Evolutionary conservation across 192 early-diverging fungal genomes (phyloP).

Genomic region (Coemansia sp.): DNA sequence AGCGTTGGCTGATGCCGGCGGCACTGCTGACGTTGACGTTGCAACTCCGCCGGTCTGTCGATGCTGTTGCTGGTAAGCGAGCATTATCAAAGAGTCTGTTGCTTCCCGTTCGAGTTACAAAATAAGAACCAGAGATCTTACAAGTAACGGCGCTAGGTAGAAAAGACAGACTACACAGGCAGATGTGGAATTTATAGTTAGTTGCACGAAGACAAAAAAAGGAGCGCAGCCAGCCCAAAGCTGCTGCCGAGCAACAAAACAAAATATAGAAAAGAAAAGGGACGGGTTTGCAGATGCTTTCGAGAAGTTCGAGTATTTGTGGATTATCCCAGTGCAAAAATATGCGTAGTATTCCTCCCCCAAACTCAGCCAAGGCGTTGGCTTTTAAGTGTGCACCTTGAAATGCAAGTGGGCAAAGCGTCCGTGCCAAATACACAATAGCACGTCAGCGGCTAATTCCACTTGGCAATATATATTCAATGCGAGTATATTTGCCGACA

Average conservation of each 20-base stretch:
- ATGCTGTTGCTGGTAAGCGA: constrained; percentile 48
- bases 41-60: constrained; percentile 27
- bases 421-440: not conserved
- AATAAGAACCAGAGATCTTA: no score
- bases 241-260: not conserved
- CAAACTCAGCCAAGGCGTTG: no score
- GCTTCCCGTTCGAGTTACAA: not conserved
- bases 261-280: not conserved
- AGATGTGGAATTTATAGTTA: no score
- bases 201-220: not conserved
- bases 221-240: not conserved
- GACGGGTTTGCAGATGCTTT: no score
- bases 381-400: no score
- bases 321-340: no score
- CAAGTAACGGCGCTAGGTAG: not conserved
- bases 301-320: no score
- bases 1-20: constrained; percentile 33
- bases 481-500: constrained; percentile 3
- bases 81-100: constrained; percentile 22
- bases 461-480: not conserved
- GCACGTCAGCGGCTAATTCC: not conserved
- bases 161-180: no score
- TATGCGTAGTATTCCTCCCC: no score
- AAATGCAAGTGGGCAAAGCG: no score
- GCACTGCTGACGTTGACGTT: constrained; percentile 17